A percentile compares a stretch with the other conserved stretches of the same genome.
Conservation (phyloP, 148 eudicot species). For the Rhododendron vialii region DNA sequence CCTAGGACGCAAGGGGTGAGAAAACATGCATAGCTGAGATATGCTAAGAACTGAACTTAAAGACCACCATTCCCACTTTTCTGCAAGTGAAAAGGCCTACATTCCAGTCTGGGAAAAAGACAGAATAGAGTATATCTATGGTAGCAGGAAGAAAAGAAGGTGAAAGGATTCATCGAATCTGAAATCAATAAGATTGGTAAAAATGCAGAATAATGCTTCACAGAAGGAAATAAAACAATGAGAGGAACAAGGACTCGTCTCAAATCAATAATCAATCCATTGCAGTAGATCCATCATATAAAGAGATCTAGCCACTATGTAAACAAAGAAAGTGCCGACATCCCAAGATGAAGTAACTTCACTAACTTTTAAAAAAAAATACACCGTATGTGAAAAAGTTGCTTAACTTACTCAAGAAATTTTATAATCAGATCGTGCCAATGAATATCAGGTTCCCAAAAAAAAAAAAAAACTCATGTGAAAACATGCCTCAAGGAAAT, state of each 20-base stretch:
- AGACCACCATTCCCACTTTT: background rate
- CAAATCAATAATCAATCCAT: background rate
- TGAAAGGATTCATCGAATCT: background rate
- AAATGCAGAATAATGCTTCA: background rate
- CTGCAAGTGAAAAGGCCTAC: background rate
- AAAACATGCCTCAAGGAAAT: constrained; percentile 73
- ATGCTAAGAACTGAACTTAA: background rate
- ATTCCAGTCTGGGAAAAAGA: background rate
- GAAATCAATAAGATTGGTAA: background rate
- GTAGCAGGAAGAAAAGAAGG: background rate
- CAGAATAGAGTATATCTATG: background rate
- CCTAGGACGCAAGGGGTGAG: background rate
- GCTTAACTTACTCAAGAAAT: background rate
- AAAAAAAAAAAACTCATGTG: background rate
- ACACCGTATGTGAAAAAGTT: background rate
- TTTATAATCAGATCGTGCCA: background rate
- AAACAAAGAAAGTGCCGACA: background rate
- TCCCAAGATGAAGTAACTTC: background rate
- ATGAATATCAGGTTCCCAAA: background rate
- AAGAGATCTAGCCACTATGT: background rate
- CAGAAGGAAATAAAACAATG: background rate
- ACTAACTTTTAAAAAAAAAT: background rate
- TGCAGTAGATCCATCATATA: background rate
- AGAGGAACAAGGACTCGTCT: background rate
- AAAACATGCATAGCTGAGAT: background rate